phyloP scores from a whole-genome alignment of 371 early-diverging fungal species.

The Mucor racemosus region DNA sequence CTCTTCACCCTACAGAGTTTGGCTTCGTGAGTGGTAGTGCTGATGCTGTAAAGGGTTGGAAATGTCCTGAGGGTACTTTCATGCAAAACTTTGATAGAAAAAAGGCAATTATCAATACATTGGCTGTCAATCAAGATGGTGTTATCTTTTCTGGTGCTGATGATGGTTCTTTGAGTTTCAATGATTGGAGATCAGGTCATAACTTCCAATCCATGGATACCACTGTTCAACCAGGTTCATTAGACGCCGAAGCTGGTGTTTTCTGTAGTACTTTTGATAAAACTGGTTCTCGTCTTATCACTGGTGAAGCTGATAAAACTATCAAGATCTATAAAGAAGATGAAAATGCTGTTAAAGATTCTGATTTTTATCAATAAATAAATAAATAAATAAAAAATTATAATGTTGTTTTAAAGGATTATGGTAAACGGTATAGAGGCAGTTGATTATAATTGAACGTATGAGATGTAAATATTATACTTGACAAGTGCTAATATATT shows the following conservation, averaged over 20 bases:
- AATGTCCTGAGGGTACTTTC: slow-evolving; percentile 92
- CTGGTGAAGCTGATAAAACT: slow-evolving; percentile 98
- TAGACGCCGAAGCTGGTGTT: slow-evolving; percentile 95
- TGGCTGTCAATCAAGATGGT: slow-evolving; percentile 88
- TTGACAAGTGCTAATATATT: no score
- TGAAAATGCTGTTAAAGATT: slow-evolving; percentile 62
- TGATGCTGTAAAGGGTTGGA: slow-evolving; percentile 96
- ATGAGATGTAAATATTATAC: no score
- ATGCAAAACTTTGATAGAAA: slow-evolving; percentile 92
- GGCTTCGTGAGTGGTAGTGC: slow-evolving; percentile 93
- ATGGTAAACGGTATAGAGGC: neutral
- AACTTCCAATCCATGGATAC: slow-evolving; percentile 91
- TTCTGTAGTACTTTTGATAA: slow-evolving; percentile 95
- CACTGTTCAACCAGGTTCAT: slow-evolving; percentile 92
- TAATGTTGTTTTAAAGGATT: neutral
- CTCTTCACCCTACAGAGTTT: slow-evolving; percentile 91
- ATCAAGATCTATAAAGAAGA: slow-evolving; percentile 97
- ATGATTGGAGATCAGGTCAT: slow-evolving; percentile 96
- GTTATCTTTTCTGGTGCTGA: slow-evolving; percentile 96
- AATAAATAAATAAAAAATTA: neutral
- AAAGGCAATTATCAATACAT: slow-evolving; percentile 88
- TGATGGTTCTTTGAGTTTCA: slow-evolving; percentile 94
- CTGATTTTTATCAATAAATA: slow-evolving; percentile 39
- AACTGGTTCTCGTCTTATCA: slow-evolving; percentile 92
- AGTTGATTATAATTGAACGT: neutral